Evolutionary conservation across 148 eudicot genomes (phyloP), one percentile per base, ranked within the genome.

Genomic region (Rhododendron williamsianum): DNA sequence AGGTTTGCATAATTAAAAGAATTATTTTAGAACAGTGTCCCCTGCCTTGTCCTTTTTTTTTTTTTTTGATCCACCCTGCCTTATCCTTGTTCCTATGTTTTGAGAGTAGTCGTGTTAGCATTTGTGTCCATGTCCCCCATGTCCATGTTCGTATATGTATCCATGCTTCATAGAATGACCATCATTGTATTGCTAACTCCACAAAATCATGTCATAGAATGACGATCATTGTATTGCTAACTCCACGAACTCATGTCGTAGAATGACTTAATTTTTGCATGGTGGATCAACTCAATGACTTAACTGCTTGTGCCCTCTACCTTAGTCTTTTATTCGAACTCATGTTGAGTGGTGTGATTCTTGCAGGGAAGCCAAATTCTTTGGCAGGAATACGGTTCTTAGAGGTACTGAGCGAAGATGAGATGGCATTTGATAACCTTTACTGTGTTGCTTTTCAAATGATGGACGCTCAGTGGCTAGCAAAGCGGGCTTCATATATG

Each of bases 381-480:
- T 78, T 21, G 35, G 91, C 93, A 52, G 94, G 88, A 25, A 80
- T 88, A 27, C 88, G 92, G 74, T 94, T 94, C 84, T 85, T 93
- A 30, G 91, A 94, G 72, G 85, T 94, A 81, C 93, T 94, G 7
- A 89, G 90, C 36, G 89, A 85, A 76, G 95, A 93, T 88, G 95
- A 94, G 85, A 90, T 91, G 93, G 95, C 94, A 54, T 94, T 94
- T 83, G 98, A 93, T 85, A 87, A 87, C 81, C 94, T 94, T 81
- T 94, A 82, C 65, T 94, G 93, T 88, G 87, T 94, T 54, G 94
- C 98, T 79, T 94, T 93, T 46, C 88, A 87, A 85, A 88, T 94
- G 93, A 91, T 94, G 95, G 98, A 94, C n/a, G 95, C 93, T 60
- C 95, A 93, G 84, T 94, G 98, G 98, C 95, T 94, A 84, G 98